These are phyloP conservation scores for Coniochaeta pulveracea DNA, from an alignment of 2,329 filamentous ascomycete species.

Conservation along the genomic window DNA sequence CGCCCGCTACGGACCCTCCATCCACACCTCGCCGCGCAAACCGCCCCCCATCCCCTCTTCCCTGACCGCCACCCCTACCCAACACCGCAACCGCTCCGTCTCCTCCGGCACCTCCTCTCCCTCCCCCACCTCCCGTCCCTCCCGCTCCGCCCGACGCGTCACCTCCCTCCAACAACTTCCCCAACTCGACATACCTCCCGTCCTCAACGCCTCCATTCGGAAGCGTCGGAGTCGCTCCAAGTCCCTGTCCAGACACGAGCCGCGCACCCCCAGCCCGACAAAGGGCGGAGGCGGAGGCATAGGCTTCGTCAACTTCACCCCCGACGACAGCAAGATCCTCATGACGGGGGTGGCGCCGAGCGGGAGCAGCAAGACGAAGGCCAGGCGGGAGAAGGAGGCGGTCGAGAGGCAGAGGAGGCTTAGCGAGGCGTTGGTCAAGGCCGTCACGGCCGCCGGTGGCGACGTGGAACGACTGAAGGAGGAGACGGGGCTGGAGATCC, in stretches of 20 bases:
- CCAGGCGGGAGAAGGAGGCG: constrained; percentile 80
- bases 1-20: constrained; percentile 27
- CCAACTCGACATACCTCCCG: too few species aligned
- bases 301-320: constrained; percentile 85
- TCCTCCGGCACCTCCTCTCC: neutral
- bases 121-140: constrained; percentile 2
- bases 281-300: constrained; percentile 21
- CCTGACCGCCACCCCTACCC: neutral
- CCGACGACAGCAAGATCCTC: constrained; percentile 64
- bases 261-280: neutral
- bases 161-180: constrained; percentile 4
- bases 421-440: constrained; percentile 56
- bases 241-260: neutral
- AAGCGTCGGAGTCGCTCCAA: constrained; percentile 25
- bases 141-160: constrained; percentile 2
- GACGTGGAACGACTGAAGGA: constrained; percentile 44
- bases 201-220: constrained; percentile 12
- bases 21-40: constrained; percentile 29
- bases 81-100: neutral
- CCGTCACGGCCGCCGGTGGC: constrained; percentile 59
- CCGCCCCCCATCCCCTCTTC: neutral
- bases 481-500: constrained; percentile 36
- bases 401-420: constrained; percentile 61
- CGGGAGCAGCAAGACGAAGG: constrained; percentile 88
- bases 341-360: constrained; percentile 86